Evolutionary conservation across 495 filamentous ascomycete species (phyloP), one percentile per base, ranked within the genome.

Genomic region (Podospora australis): DNA sequence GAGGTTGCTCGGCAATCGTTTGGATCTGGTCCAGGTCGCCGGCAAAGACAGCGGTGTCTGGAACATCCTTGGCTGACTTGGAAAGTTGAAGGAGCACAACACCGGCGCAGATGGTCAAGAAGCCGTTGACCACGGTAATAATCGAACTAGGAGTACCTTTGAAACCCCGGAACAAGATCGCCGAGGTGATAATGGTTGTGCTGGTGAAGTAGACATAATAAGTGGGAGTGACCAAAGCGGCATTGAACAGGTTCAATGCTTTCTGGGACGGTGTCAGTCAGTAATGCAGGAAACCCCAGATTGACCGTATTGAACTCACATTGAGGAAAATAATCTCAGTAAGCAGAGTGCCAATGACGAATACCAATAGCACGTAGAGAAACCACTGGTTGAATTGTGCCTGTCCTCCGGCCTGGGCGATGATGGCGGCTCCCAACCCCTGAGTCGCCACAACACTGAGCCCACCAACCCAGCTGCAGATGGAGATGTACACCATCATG

Each of bases 201-300:
- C 82, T 92, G 36, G 92, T 98, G 66, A 98, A 98, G 72, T 88
- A 90, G 51, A 98, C 92, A 62, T 98, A 98, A 68, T 98, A 98
- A 3, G 92, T 98, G 0, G 92, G 92, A 0, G 92, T 98, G 44
- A 98, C 92, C 49, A 98, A 78, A 1, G 92, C 92, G 23, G 92
- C 94, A 60, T 98, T 98, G 74, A 92, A 98, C 39, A 98, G 58
- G 63, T 98, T 98, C 32, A 98, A 77, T 14, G 92, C 92, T 96
- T 98, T 98, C 92, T 98, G 68, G 55, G 55, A 25, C 28, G 6
- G n/a, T 8, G 50, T 70, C 41, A 71, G 71, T 39, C 55, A 41
- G 28, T 13, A 4, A 8, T 2, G n/a, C 8, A 20, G 10, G 3
- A 30, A 23, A 38, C 16, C 9, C 24, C 28, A 7, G 20, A 4